phyloP scores from a whole-genome alignment of 768 basidiomycete species.

The Kondoa subrosea region DNA sequence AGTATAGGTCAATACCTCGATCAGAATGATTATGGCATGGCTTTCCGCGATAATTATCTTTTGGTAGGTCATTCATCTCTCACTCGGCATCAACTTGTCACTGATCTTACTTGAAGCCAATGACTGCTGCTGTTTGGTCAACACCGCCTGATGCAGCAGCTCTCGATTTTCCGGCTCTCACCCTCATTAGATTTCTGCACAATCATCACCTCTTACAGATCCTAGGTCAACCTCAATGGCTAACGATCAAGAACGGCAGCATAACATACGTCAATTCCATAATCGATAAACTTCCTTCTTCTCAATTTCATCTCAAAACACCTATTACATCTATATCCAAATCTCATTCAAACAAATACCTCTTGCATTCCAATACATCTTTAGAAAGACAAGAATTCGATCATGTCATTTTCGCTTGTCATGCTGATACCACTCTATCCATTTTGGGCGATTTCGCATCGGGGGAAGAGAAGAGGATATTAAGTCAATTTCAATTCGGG shows the following conservation, averaged over 20 bases:
- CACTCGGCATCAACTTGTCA: not conserved
- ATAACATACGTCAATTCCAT: constrained; percentile 49
- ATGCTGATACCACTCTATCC: constrained; percentile 47
- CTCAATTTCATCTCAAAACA: constrained; percentile 46
- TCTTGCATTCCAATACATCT: constrained; percentile 38
- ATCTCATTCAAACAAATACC: constrained; percentile 27
- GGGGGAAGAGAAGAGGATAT: constrained; percentile 41
- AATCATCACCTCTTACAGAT: constrained; percentile 61
- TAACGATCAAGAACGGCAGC: constrained; percentile 50
- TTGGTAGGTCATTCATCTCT: constrained; percentile 39
- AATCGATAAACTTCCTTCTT: constrained; percentile 40
- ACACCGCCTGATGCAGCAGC: constrained; percentile 54
- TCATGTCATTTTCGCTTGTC: constrained; percentile 56
- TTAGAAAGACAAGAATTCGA: constrained; percentile 43
- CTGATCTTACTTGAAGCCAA: constrained; percentile 39
- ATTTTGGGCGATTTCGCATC: constrained; percentile 36
- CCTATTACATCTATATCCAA: constrained; percentile 42
- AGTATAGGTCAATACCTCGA: constrained; percentile 45
- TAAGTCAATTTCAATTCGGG: constrained; percentile 50
- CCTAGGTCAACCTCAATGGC: constrained; percentile 52
- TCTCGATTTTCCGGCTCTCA: constrained; percentile 52
- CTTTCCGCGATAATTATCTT: constrained; percentile 57
- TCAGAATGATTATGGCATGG: constrained; percentile 48
- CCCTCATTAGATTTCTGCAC: constrained; percentile 54
- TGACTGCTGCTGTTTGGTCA: constrained; percentile 68